phyloP scores from a whole-genome alignment of 129 eudicot species.

The Silybum marianum region DNA sequence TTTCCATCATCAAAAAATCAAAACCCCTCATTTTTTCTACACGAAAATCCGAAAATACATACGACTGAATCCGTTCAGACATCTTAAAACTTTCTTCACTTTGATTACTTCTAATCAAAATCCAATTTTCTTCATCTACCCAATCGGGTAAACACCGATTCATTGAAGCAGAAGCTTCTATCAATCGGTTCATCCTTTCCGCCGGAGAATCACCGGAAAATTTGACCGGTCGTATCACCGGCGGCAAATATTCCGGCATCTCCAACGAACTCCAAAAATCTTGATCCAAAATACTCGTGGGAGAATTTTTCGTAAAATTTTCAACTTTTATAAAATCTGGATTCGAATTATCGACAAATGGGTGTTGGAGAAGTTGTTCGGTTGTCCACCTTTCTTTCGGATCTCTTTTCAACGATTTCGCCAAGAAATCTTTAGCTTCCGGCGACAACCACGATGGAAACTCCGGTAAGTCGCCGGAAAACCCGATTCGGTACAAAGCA shows the following conservation, averaged over 20 bases:
- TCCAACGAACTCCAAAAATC: constrained; percentile 61
- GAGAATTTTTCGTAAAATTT: constrained; percentile 44
- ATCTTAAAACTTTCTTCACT: constrained; percentile 28
- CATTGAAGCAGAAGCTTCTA: constrained; percentile 13
- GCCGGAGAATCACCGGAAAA: constrained; percentile 36
- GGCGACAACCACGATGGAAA: constrained; percentile 61
- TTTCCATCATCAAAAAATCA: constrained; percentile 11
- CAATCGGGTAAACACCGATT: constrained; percentile 40
- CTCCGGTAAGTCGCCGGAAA: constrained; percentile 64
- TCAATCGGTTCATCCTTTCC: constrained; percentile 50
- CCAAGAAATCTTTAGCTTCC: constrained; percentile 49
- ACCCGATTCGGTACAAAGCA: constrained; percentile 54
- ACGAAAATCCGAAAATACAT: background rate
- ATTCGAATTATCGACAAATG: constrained; percentile 41
- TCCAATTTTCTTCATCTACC: constrained; percentile 64
- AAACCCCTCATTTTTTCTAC: constrained; percentile 1
- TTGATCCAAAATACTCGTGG: constrained; percentile 70
- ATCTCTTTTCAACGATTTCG: constrained; percentile 55
- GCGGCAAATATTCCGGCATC: constrained; percentile 31
- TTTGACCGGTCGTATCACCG: background rate
- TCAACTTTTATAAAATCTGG: background rate
- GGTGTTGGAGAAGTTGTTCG: constrained; percentile 55
- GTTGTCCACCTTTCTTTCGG: constrained; percentile 52
- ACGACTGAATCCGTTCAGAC: background rate
- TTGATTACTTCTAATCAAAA: constrained; percentile 50